Conservation (phyloP, 148 eudicot genomes). For the Rhododendron ferrugineum region DNA sequence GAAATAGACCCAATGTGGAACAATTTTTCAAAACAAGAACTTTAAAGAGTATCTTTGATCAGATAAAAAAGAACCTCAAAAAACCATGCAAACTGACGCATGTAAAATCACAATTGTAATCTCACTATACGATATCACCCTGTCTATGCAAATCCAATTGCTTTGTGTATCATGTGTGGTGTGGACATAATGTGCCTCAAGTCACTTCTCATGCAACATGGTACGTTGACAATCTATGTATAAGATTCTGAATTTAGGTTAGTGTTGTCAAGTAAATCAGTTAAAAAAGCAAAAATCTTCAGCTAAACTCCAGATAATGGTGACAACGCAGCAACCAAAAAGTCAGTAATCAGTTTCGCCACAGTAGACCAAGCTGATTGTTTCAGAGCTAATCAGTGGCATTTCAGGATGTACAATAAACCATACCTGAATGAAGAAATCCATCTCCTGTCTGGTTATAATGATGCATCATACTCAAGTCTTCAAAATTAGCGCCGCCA, state of each 20-base stretch:
- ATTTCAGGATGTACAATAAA: neutral
- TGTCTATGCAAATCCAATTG: no score
- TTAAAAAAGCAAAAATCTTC: neutral
- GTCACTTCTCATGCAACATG: neutral
- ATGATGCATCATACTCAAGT: conserved; percentile 55
- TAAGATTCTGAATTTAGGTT: neutral
- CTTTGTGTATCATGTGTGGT: no score
- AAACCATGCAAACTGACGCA: neutral
- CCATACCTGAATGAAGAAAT: conserved; percentile 67
- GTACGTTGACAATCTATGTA: neutral
- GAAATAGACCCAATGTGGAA: neutral
- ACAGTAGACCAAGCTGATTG: neutral
- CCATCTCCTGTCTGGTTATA: conserved; percentile 67
- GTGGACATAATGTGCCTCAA: no score
- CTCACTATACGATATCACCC: no score
- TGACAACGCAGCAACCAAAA: neutral
- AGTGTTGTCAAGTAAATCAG: neutral
- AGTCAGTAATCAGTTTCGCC: neutral
- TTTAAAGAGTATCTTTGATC: neutral
- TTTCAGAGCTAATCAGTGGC: neutral
- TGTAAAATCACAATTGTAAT: neutral
- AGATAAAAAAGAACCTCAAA: neutral
- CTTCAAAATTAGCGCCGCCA: conserved; percentile 69
- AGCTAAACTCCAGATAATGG: neutral
- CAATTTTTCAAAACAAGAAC: neutral